These are phyloP conservation scores for Celoporthe dispersa DNA, from an alignment of 2,329 filamentous ascomycete species.

Conservation along the genomic window DNA sequence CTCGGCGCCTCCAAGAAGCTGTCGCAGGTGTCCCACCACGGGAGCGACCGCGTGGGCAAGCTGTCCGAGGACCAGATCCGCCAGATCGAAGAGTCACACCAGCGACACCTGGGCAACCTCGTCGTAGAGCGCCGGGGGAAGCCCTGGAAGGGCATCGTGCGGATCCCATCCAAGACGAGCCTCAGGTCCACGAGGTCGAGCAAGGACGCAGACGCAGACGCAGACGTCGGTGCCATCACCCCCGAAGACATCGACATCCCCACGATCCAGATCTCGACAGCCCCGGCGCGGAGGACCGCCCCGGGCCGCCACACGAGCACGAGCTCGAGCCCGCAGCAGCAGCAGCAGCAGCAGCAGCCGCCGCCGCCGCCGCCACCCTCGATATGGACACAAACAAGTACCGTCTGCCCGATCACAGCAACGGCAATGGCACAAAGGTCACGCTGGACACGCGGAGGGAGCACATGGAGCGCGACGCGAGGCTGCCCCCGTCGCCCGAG, in stretches of 20 bases:
- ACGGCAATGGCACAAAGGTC: constrained; percentile 69
- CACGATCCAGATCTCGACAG: constrained; percentile 38
- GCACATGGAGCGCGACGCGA: constrained; percentile 57
- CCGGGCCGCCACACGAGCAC: constrained; percentile 55
- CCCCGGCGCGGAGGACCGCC: constrained; percentile 35
- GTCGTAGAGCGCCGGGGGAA: constrained; percentile 68
- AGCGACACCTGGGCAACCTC: constrained; percentile 50
- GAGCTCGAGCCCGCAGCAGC: constrained; percentile 49
- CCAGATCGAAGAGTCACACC: constrained; percentile 63
- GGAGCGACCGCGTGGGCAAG: constrained; percentile 62
- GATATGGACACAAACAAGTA: constrained; percentile 78
- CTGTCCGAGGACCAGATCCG: constrained; percentile 73
- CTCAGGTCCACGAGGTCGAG: constrained; percentile 32
- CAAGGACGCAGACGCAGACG: constrained; percentile 27
- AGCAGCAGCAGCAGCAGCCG: no score
- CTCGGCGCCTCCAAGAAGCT: constrained; percentile 54
- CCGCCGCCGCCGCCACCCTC: constrained; percentile 44
- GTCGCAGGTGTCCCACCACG: constrained; percentile 40
- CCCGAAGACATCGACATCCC: constrained; percentile 31
- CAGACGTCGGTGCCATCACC: constrained; percentile 21
- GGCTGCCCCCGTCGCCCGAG: constrained; percentile 45
- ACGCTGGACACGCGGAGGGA: constrained; percentile 61
- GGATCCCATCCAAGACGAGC: constrained; percentile 48
- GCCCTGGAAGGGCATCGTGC: constrained; percentile 71
- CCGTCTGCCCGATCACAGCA: constrained; percentile 70